phyloP scores from a whole-genome alignment of 495 filamentous ascomycete genomes.

The Trichoderma reesei region DNA sequence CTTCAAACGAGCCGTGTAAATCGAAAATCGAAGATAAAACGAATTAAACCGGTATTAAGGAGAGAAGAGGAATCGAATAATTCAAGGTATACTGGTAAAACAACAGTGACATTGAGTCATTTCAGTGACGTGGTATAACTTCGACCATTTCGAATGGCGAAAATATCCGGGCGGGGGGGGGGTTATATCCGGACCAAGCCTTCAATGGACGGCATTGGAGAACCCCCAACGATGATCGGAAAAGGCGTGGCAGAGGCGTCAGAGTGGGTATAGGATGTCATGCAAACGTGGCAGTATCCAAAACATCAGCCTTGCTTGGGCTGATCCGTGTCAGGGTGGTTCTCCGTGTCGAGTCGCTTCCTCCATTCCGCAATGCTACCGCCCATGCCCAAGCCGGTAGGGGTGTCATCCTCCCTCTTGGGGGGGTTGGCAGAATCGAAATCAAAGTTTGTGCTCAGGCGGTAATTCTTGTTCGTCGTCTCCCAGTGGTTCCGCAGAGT shows the following conservation, averaged over 20 bases:
- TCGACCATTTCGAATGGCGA: neutral
- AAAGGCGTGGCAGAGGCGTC: too few species aligned
- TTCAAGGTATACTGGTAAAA: neutral
- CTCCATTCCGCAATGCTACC: conserved; percentile 67
- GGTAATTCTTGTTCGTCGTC: conserved; percentile 86
- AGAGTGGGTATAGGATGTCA: neutral
- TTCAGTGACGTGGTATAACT: neutral
- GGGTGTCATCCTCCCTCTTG: conserved; percentile 43
- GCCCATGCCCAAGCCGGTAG: conserved; percentile 42
- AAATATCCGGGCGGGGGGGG: too few species aligned
- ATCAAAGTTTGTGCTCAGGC: conserved; percentile 77
- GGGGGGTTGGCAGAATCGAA: conserved; percentile 48
- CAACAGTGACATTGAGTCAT: neutral
- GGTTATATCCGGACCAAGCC: too few species aligned
- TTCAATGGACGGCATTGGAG: neutral
- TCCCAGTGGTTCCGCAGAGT: conserved; percentile 86
- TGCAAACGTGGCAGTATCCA: conserved; percentile 9
- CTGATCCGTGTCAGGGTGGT: conserved; percentile 18
- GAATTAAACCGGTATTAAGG: conserved; percentile 1
- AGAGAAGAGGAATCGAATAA: conserved; percentile 6
- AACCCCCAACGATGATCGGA: neutral
- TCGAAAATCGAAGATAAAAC: neutral
- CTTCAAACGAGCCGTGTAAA: neutral
- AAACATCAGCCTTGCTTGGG: conserved; percentile 3
- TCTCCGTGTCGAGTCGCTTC: conserved; percentile 59